Base-by-base conservation (phyloP, 768 basidiomycete genomes). In the Rhizopogon vesiculosus region DNA sequence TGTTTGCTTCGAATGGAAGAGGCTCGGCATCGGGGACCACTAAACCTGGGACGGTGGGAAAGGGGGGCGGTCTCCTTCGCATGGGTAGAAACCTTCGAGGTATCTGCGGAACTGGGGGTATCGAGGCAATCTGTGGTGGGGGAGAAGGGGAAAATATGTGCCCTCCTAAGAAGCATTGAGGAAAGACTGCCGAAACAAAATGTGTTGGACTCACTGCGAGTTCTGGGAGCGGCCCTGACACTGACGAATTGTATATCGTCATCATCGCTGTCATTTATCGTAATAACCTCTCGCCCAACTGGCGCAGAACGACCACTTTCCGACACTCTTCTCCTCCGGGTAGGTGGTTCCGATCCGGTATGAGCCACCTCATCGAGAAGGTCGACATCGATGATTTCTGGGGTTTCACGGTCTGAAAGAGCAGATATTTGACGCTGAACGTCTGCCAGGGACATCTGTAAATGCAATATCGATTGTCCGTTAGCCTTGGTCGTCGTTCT, bases 101-200 rank as follows among this genome's bases (percentile, higher is more conserved):
- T 10, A 79, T 60, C 16, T 59, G 66, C 13, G 87, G 87, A 0
- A 88, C 82, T 1, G 85, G 84, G 1, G 86, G 87, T 3, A 78
- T 67, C 2, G 65, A 57, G 16, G 60, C 62, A 25, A 67, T 62
- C 49, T 70, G 72, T 13, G 71, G 71, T 33, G 74, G 78, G 7
- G 81, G 81, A 13, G 85, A 82, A 28, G 82, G 82, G 1, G 80
- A 75, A 45, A 73, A 68, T 33, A 77, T 62, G 28, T 62, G 69
- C 13, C 55, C 61, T 53, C 70, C 63, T 38, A 53, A 48, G 7
- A 54, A 63, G 65, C 1, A 31, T 42, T 61, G 25, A 54, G 31
- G 4, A 38, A 13, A 10, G n/a, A 28, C 3, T 38, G 19, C 31
- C 35, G 39, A 41, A 54, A 46, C 9, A 42, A 7, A 22, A 13